Base-by-base conservation (phyloP, 208 protist genomes). In the Vickermania spadyakhi region DNA sequence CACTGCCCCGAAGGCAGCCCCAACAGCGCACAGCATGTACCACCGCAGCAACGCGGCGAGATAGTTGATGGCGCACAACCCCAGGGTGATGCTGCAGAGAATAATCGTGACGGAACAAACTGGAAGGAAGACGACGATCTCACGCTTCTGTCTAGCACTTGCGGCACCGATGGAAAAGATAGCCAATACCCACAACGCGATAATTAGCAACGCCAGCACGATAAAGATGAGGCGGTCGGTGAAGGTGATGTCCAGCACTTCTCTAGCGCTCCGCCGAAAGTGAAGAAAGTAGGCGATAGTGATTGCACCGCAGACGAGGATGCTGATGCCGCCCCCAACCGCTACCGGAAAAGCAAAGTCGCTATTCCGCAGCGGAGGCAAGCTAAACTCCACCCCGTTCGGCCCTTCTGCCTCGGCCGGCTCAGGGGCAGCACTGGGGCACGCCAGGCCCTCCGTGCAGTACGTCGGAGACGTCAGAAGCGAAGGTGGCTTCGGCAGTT, bases 231-330 rank as follows among this genome's bases (percentile, higher is more conserved):
- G 5, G 1, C 45, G 58, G 53, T 86, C 80, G 26, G 60, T 41
- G n/a, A 28, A 28, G 3, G 30, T n/a, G 18, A 68, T 53, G 27
- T 74, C 63, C 18, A 86, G 66, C 42, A 86, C 71, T 57, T 86
- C 80, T 13, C 72, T 72, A 14, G 80, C 73, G 2, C 57, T 66
- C 14, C 36, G 58, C 0, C 41, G 62, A 5, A 70, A 66, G 28
- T 31, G 68, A 52, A 60, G 64, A 11, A 41, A 68, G 60, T 73
- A 77, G 11, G 79, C 29, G 3, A 65, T 11, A 11, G 66, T 30
- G 21, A 76, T n/a, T 7, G 66, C 31, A 2, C 64, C 1, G 3
- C 79, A 22, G 4, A 70, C 13, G 18, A 75, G 1, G 29, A 77
- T 3, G 30, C 53, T 52, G 25, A 75, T 21, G 22, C 54, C 57